Evolutionary conservation across 2,329 filamentous ascomycete genomes (phyloP), one percentile per base, ranked within the genome.

Genomic region (Pseudocercospora vitis): DNA sequence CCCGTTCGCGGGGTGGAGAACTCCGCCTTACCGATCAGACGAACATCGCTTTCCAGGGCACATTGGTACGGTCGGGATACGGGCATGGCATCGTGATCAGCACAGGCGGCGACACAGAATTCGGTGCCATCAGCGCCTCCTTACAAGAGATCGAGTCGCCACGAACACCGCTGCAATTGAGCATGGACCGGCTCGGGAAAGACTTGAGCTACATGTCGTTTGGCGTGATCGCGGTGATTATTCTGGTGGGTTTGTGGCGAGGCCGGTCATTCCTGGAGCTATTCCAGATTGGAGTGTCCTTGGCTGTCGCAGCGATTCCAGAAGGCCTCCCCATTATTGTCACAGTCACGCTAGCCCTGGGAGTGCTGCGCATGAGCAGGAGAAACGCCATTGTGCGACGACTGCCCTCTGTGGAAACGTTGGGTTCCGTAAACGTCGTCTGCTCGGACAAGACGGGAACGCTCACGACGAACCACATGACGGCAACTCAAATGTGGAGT

Each of bases 371-470:
- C 53, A 99, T 99, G 94, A 95, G 94, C 56, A 90, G 86, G 67
- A 85, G 92, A 64, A 89, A 95, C 69, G 94, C 94, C 7, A 99
- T 99, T 70, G 92, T 99, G 56, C 87, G 94, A 62, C 87, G 89
- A 68, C 87, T 99, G 74, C 95, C 95, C 18, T 97, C 94, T 71
- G 95, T 99, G 7, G 94, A 99, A 71, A 99, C 94, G 0, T 76
- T 99, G 4, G 95, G 95, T 7, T 96, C 91, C n/a, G 94, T 99
- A 55, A 99, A 97, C 66, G 91, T 99, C n/a, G 90, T 99, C 5
- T 99, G 95, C 76, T 96, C 91, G 63, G 94, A 99, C 77, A 99
- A 99, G 76, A 99, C 94, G 37, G 90, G 92, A 26, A 99, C 94
- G 1, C 76, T 99, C 56, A 99, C 94, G 0, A 91, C 91, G 69